A percentile compares a stretch with the other conserved stretches of the same genome.
These are phyloP conservation scores for Leccinum imitatum DNA, from an alignment of 768 basidiomycete genomes.

Conservation along the genomic window DNA sequence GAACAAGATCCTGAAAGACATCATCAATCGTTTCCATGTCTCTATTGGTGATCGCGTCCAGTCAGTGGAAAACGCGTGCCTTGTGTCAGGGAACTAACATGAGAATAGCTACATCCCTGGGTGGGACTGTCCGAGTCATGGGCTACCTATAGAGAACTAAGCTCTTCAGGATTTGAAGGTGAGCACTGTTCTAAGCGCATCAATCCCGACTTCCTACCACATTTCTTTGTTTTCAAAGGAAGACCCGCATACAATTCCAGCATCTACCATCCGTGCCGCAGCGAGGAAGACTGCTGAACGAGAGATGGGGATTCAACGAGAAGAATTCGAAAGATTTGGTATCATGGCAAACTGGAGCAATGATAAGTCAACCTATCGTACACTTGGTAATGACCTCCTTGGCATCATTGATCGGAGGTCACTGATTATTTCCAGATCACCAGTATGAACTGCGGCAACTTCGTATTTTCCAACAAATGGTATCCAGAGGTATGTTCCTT, in stretches of 20 bases:
- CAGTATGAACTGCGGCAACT: slow-evolving; percentile 88
- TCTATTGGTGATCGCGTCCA: slow-evolving; percentile 75
- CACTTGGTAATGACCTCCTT: slow-evolving; percentile 57
- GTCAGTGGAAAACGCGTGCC: slow-evolving; percentile 45
- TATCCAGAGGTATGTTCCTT: slow-evolving; percentile 59
- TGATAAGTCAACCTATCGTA: slow-evolving; percentile 68
- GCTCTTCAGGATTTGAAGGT: slow-evolving; percentile 77
- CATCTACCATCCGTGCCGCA: slow-evolving; percentile 63
- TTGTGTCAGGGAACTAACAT: neutral
- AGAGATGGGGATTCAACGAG: slow-evolving; percentile 73
- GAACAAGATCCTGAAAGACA: too few relatives aligned
- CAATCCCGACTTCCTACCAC: neutral
- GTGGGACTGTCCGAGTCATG: slow-evolving; percentile 87
- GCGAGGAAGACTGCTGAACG: slow-evolving; percentile 71
- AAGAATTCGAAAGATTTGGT: slow-evolving; percentile 77
- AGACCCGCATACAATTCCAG: slow-evolving; percentile 54
- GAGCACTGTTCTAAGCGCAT: slow-evolving; percentile 18
- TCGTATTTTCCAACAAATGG: slow-evolving; percentile 82
- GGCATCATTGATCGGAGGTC: neutral
- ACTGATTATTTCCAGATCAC: slow-evolving; percentile 54
- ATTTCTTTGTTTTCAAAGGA: slow-evolving; percentile 29
- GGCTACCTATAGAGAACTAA: slow-evolving; percentile 95
- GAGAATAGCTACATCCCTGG: slow-evolving; percentile 81
- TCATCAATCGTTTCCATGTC: slow-evolving; percentile 87
- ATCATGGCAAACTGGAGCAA: slow-evolving; percentile 91